A percentile compares a stretch with the other conserved stretches of the same genome.
phyloP scores from a whole-genome alignment of 352 stramenopile species.

The Phytophthora vignae region DNA sequence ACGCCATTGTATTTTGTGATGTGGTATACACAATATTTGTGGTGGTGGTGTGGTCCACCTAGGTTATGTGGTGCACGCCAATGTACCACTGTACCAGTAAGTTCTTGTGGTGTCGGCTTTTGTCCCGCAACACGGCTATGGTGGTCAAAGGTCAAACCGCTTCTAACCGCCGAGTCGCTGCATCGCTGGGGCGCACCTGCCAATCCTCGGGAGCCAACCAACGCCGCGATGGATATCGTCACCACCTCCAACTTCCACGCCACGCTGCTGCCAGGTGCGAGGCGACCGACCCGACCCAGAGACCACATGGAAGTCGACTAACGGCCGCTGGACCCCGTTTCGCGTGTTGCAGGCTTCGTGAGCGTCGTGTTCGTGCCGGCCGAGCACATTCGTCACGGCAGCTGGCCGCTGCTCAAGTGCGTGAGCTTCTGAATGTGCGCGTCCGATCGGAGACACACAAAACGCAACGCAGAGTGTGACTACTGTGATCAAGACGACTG shows the following conservation, averaged over 20 bases:
- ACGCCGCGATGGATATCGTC: constrained; percentile 79
- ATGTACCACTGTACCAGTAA: constrained; percentile 5
- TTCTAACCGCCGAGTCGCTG: constrained; percentile 1
- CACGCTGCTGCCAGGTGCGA: constrained; percentile 77
- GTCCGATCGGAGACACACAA: constrained; percentile 4
- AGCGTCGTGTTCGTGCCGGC: constrained; percentile 83
- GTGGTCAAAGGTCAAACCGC: constrained; percentile 2
- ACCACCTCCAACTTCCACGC: constrained; percentile 92
- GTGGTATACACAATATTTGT: too few relatives aligned
- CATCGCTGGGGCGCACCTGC: not conserved
- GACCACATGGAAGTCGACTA: constrained; percentile 24
- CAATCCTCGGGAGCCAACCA: not conserved
- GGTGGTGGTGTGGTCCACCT: not conserved
- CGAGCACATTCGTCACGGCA: constrained; percentile 73
- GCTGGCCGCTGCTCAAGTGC: constrained; percentile 88
- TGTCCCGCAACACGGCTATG: not conserved
- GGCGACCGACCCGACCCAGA: constrained; percentile 15
- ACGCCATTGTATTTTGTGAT: not conserved
- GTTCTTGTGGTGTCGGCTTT: constrained; percentile 3
- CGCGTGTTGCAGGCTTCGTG: constrained; percentile 58
- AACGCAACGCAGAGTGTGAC: not conserved
- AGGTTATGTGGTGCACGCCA: not conserved
- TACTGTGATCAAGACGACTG: not conserved
- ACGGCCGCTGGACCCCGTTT: not conserved
- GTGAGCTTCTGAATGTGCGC: constrained; percentile 41